phyloP scores from a whole-genome alignment of 306 rosid genomes.

The Rosa chinensis region DNA sequence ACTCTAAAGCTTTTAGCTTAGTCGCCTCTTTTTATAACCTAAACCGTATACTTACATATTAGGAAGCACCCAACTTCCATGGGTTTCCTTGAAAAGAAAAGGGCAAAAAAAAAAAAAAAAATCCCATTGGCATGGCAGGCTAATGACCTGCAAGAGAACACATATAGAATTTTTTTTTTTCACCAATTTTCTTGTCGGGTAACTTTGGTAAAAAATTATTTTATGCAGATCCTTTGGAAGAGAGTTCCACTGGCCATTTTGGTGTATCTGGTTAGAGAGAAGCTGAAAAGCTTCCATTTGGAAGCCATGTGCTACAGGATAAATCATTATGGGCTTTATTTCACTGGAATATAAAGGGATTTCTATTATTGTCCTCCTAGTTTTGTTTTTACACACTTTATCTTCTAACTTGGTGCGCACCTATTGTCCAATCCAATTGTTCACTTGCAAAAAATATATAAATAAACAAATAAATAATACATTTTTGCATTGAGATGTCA shows the following conservation, averaged over 20 bases:
- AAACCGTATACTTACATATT: too few relatives aligned
- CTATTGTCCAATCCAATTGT: background rate
- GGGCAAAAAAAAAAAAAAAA: too few relatives aligned
- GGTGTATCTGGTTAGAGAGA: background rate
- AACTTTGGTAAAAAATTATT: background rate
- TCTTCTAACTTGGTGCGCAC: background rate
- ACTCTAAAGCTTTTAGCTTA: too few relatives aligned
- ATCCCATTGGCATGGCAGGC: too few relatives aligned
- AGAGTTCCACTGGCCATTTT: background rate
- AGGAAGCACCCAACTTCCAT: too few relatives aligned
- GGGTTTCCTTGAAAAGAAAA: too few relatives aligned
- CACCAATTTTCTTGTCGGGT: background rate
- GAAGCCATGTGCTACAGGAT: background rate
- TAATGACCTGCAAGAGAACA: too few relatives aligned
- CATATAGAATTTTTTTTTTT: too few relatives aligned
- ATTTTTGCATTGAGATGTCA: background rate
- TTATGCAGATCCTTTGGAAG: background rate
- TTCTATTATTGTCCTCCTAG: background rate
- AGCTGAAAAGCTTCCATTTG: background rate
- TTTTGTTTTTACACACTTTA: background rate
- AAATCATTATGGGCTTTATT: background rate
- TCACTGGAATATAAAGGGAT: background rate
- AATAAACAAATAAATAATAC: background rate
- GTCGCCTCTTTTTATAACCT: too few relatives aligned
- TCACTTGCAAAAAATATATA: background rate